These are phyloP conservation scores for Backusella tarrabulga DNA, from an alignment of 192 early-diverging fungal genomes.

Conservation along the genomic window DNA sequence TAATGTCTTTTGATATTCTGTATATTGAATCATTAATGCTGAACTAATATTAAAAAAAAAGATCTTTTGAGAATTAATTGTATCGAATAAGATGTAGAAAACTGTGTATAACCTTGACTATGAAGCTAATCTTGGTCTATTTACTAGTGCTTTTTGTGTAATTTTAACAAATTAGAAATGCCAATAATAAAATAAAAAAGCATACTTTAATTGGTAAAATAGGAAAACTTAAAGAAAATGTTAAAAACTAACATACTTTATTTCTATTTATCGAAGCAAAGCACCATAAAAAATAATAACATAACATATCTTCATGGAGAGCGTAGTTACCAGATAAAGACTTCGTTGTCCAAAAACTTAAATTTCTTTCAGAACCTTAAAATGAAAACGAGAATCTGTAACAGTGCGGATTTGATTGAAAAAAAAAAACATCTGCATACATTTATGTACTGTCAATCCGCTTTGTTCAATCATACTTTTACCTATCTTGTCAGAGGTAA, in stretches of 20 bases:
- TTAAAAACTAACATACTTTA: background rate
- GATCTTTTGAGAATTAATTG: too few relatives aligned
- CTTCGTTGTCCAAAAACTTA: background rate
- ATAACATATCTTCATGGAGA: background rate
- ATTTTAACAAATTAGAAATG: slow-evolving; percentile 5
- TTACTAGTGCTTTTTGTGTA: slow-evolving; percentile 1
- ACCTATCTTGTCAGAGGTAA: background rate
- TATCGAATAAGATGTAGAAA: background rate
- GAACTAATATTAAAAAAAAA: background rate
- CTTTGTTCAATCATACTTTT: background rate
- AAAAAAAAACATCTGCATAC: background rate
- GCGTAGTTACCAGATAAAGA: background rate
- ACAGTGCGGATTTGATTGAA: background rate
- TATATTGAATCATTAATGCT: background rate
- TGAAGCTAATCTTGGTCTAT: background rate
- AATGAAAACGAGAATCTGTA: background rate
- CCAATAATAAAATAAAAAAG: background rate
- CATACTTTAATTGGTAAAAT: background rate
- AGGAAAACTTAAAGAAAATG: background rate
- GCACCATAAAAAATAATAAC: background rate
- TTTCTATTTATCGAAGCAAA: background rate
- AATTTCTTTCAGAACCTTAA: background rate
- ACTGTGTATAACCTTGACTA: background rate
- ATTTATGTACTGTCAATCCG: background rate
- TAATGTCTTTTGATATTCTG: background rate